A percentile compares a stretch with the other conserved stretches of the same genome.
Conservation (phyloP, 2,329 filamentous ascomycete genomes). For the Ceratocystis destructans region DNA sequence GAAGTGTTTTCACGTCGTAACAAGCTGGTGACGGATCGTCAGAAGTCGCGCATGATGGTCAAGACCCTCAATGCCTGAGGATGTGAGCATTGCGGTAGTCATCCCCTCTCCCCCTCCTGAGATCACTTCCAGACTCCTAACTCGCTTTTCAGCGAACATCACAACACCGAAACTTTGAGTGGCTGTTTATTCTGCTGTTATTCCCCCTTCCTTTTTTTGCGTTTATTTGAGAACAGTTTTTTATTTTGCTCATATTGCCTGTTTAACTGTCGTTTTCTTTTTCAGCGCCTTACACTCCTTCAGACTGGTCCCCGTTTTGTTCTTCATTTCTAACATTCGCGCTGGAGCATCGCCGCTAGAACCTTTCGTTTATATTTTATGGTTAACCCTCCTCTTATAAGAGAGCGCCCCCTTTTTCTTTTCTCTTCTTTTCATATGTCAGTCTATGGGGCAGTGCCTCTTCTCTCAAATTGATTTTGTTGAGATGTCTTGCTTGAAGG, state of each 20-base stretch:
- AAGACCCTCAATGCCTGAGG: constrained; percentile 36
- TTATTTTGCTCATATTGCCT: background rate
- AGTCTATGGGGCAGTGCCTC: background rate
- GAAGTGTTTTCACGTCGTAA: constrained; percentile 50
- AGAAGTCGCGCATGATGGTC: constrained; percentile 59
- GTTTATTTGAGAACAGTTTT: background rate
- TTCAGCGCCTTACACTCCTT: background rate
- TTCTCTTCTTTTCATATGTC: background rate
- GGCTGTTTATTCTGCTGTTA: background rate
- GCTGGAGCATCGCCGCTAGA: background rate
- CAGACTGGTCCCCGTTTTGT: background rate
- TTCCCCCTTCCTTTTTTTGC: background rate
- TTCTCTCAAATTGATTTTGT: background rate
- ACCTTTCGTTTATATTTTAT: background rate
- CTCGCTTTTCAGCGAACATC: constrained; percentile 8
- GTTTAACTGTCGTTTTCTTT: background rate
- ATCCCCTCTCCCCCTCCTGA: background rate
- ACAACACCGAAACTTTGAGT: background rate
- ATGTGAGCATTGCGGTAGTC: background rate
- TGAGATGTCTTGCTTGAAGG: background rate
- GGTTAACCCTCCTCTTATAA: background rate
- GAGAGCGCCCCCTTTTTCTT: background rate
- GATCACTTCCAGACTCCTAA: background rate
- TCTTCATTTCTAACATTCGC: background rate
- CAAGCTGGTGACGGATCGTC: constrained; percentile 54